Conservation (phyloP, 2,329 filamentous ascomycete genomes). For the Parafenestella ontariensis region DNA sequence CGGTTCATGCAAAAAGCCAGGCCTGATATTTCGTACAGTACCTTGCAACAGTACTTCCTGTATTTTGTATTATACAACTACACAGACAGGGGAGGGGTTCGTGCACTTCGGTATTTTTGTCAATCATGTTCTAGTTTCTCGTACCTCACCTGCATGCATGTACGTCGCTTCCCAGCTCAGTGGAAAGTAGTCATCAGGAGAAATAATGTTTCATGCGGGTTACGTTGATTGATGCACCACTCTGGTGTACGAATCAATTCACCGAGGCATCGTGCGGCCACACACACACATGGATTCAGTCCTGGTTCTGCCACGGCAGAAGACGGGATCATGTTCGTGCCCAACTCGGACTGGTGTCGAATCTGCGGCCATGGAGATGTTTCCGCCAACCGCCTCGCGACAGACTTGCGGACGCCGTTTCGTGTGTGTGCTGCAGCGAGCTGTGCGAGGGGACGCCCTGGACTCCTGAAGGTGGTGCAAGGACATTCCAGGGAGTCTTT, state of each 20-base stretch:
- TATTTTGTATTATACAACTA: not conserved
- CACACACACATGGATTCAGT: conserved; percentile 26
- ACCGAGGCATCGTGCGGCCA: conserved; percentile 36
- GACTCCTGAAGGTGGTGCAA: not conserved
- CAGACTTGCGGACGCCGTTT: conserved; percentile 7
- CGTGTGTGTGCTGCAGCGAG: conserved; percentile 15
- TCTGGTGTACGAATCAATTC: conserved; percentile 35
- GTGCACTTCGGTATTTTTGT: not conserved
- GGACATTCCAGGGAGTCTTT: not conserved
- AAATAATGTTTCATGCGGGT: conserved; percentile 38
- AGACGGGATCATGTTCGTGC: conserved; percentile 27
- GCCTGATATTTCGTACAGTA: not conserved
- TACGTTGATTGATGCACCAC: conserved; percentile 37
- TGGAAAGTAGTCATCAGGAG: conserved; percentile 23
- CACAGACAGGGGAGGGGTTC: not conserved
- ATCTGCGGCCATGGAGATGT: conserved; percentile 32
- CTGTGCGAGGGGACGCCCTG: conserved; percentile 5
- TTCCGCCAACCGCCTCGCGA: conserved; percentile 15
- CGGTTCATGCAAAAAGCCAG: conserved; percentile 26
- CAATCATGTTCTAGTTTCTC: too few relatives aligned
- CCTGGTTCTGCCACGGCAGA: conserved; percentile 24
- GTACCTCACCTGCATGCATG: too few relatives aligned
- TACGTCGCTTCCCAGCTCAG: conserved; percentile 2
- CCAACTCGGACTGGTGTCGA: conserved; percentile 31
- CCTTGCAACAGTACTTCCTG: not conserved